Evolutionary conservation across 2,329 filamentous ascomycete species (phyloP).

Genomic region (Achaetomium macrosporum): DNA sequence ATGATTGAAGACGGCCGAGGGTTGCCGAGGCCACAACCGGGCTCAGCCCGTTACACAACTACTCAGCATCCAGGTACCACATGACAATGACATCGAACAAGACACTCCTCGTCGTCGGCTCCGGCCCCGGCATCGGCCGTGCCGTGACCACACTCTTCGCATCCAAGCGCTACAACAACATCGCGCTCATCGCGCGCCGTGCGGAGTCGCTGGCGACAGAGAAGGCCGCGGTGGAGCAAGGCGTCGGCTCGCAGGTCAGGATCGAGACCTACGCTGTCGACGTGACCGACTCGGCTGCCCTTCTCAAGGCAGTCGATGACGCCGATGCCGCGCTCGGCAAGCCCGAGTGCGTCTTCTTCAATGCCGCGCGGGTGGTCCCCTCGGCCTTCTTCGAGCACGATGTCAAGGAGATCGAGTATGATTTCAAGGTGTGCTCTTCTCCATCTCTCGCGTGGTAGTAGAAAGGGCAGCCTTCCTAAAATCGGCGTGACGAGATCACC

Average conservation of each 20-base stretch:
- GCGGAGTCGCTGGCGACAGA: slow-evolving; percentile 34
- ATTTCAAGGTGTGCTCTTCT: slow-evolving; percentile 45
- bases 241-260: slow-evolving; percentile 24
- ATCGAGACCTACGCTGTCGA: slow-evolving; percentile 42
- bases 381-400: slow-evolving; percentile 37
- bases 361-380: slow-evolving; percentile 43
- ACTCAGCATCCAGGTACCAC: no score
- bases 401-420: slow-evolving; percentile 41
- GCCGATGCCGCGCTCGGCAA: slow-evolving; percentile 36
- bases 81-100: slow-evolving; percentile 12
- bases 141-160: slow-evolving; percentile 37
- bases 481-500: slow-evolving; percentile 41
- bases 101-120: slow-evolving; percentile 37
- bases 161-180: slow-evolving; percentile 38
- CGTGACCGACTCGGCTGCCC: slow-evolving; percentile 34
- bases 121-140: slow-evolving; percentile 44
- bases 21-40: no score
- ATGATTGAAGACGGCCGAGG: no score
- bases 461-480: no score
- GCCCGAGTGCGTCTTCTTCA: slow-evolving; percentile 47
- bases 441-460: no score
- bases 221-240: slow-evolving; percentile 36
- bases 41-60: no score
- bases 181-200: slow-evolving; percentile 44
- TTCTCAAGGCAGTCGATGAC: slow-evolving; percentile 35